Conservation (phyloP, 768 basidiomycete species). For the Termitomyces sp. region DNA sequence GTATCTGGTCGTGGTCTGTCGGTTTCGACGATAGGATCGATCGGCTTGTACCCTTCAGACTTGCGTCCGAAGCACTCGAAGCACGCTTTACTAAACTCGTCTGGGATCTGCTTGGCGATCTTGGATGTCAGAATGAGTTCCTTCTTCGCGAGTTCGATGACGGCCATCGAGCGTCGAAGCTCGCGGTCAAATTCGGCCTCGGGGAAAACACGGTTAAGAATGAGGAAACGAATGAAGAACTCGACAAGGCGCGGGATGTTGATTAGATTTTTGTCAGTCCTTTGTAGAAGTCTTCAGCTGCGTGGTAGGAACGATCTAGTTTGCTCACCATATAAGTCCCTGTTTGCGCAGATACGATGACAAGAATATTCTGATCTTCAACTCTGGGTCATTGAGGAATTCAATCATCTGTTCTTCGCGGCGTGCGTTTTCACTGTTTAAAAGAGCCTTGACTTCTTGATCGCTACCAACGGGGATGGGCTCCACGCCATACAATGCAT, state of each 20-base stretch:
- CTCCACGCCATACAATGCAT: slow-evolving; percentile 28
- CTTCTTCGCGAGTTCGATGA: slow-evolving; percentile 34
- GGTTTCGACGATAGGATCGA: slow-evolving; percentile 9
- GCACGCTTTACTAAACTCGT: slow-evolving; percentile 45
- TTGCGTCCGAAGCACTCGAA: slow-evolving; percentile 43
- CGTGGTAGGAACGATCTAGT: not conserved
- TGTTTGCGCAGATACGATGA: slow-evolving; percentile 64
- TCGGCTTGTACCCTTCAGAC: slow-evolving; percentile 32
- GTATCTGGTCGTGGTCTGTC: slow-evolving; percentile 3
- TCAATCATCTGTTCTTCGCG: slow-evolving; percentile 38
- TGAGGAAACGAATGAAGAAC: slow-evolving; percentile 59
- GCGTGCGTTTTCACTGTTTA: slow-evolving; percentile 27
- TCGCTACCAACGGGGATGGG: slow-evolving; percentile 28
- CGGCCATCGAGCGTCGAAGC: slow-evolving; percentile 39
- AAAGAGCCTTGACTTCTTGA: slow-evolving; percentile 31
- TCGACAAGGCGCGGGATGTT: slow-evolving; percentile 47
- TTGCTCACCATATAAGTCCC: slow-evolving; percentile 62
- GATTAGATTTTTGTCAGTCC: slow-evolving; percentile 44
- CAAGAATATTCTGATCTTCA: slow-evolving; percentile 55
- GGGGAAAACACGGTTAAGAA: slow-evolving; percentile 48
- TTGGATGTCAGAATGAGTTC: slow-evolving; percentile 47
- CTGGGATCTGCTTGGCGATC: slow-evolving; percentile 42
- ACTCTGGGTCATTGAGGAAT: slow-evolving; percentile 63
- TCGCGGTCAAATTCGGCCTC: slow-evolving; percentile 40
- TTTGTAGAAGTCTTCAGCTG: slow-evolving; percentile 2